These are phyloP conservation scores for Plectranthus barbatus DNA, from an alignment of 257 asterid genomes.

Conservation along the genomic window DNA sequence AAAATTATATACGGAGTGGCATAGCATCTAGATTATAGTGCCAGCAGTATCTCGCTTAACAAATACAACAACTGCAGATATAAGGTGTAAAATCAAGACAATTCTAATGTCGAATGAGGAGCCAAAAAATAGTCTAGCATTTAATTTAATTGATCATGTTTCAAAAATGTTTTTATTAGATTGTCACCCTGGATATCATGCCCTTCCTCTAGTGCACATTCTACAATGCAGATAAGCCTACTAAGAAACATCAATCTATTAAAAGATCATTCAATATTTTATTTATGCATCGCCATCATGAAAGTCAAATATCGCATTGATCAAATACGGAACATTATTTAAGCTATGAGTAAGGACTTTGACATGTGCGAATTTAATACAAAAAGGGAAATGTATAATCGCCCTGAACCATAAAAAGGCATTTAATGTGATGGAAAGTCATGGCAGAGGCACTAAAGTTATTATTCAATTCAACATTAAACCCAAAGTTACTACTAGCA, in stretches of 20 bases:
- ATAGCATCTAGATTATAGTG: not conserved
- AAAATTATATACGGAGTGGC: not conserved
- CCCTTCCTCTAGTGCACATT: not conserved
- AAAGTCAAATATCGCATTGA: not conserved
- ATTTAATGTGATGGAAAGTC: not conserved
- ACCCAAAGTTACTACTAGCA: not conserved
- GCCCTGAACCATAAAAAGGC: not conserved
- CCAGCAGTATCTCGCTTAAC: not conserved
- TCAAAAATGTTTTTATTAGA: not conserved
- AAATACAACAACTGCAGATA: not conserved
- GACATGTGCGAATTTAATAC: not conserved
- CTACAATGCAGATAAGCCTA: not conserved
- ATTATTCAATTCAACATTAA: not conserved
- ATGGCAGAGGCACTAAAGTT: not conserved
- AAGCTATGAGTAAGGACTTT: not conserved
- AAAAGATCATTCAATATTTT: not conserved
- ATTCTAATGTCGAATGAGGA: not conserved
- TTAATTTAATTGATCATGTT: not conserved
- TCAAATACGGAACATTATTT: not conserved
- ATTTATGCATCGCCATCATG: not conserved
- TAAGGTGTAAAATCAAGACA: not conserved
- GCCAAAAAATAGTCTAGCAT: too few species aligned
- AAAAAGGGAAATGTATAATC: not conserved
- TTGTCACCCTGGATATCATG: not conserved
- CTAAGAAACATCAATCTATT: not conserved